phyloP scores from a whole-genome alignment of 805 yeast species.

The Nakazawaea wickerhamii region DNA sequence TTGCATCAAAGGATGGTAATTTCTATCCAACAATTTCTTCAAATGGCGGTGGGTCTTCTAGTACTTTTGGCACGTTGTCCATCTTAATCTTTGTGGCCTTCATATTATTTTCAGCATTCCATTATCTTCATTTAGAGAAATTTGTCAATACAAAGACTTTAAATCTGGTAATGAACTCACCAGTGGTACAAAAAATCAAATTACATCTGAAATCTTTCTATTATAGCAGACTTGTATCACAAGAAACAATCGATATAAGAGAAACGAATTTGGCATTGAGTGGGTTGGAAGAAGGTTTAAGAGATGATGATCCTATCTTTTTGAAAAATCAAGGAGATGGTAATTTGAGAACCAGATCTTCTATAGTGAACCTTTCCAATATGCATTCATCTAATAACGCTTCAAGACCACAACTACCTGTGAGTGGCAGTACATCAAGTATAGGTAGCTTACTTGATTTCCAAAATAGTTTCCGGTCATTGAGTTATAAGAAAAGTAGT shows the following conservation, averaged over 20 bases:
- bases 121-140: conserved; percentile 7
- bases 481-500: not conserved
- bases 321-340: not conserved
- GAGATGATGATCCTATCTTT: not conserved
- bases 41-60: not conserved
- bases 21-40: not conserved
- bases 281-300: conserved; percentile 18
- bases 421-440: conserved; percentile 9
- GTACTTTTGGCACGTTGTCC: conserved; percentile 6
- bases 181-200: conserved; percentile 14
- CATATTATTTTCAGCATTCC: conserved; percentile 11
- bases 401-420: conserved; percentile 5
- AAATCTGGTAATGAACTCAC: conserved; percentile 1
- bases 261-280: conserved; percentile 13
- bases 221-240: conserved; percentile 15
- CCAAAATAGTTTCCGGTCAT: conserved; percentile 5
- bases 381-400: conserved; percentile 1
- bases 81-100: conserved; percentile 15
- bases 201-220: conserved; percentile 12
- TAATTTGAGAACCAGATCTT: conserved; percentile 25
- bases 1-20: not conserved
- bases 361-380: conserved; percentile 1
- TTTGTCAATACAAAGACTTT: conserved; percentile 1
- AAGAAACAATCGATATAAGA: conserved; percentile 15
- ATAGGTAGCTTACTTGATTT: conserved; percentile 7